Evolutionary conservation across 1,284 basidiomycete species (phyloP).

Genomic region (Puccinia triticina): DNA sequence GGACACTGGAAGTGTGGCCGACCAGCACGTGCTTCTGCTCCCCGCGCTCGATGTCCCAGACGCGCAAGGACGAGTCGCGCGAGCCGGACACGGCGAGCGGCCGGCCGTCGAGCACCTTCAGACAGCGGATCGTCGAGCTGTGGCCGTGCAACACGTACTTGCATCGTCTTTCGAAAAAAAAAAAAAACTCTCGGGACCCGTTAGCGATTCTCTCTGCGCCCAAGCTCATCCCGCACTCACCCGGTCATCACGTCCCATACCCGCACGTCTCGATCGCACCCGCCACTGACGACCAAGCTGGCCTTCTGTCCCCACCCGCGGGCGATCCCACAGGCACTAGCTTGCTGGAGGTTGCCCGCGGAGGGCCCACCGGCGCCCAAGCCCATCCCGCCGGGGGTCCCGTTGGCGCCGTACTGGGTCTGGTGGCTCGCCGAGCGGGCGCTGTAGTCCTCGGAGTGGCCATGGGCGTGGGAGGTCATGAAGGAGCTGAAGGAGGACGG

Average conservation of each 20-base stretch:
- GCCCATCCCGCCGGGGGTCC: constrained; percentile 55
- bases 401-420: constrained; percentile 16
- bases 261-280: constrained; percentile 83
- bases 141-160: constrained; percentile 81
- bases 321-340: constrained; percentile 70
- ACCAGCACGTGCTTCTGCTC: constrained; percentile 70
- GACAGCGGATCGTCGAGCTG: constrained; percentile 85
- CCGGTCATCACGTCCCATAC: constrained; percentile 90
- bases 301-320: constrained; percentile 70
- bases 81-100: constrained; percentile 89
- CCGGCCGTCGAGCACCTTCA: constrained; percentile 81
- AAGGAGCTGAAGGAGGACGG: constrained; percentile 41
- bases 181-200: background rate
- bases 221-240: constrained; percentile 66
- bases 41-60: constrained; percentile 90
- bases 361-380: constrained; percentile 58
- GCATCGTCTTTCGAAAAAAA: constrained; percentile 68
- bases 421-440: constrained; percentile 21
- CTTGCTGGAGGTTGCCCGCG: constrained; percentile 60
- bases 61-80: constrained; percentile 79
- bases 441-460: constrained; percentile 22
- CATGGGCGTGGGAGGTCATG: constrained; percentile 28
- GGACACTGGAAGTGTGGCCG: constrained; percentile 81
- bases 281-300: constrained; percentile 82
- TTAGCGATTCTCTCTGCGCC: background rate